Base-by-base conservation (phyloP, 352 stramenopile species). In the Aphanomyces invadans region DNA sequence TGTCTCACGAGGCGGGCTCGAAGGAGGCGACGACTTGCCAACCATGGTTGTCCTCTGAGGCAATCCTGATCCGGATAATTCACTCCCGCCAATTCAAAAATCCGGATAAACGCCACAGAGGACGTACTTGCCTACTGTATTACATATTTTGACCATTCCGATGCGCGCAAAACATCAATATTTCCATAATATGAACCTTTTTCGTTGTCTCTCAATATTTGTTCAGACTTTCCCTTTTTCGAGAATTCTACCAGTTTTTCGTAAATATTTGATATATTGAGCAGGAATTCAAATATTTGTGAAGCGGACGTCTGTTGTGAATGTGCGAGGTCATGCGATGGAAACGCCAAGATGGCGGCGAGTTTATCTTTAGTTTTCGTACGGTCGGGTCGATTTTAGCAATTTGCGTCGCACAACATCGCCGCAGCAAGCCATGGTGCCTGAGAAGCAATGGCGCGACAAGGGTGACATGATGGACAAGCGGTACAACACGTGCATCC, bases 381-480 rank as follows among this genome's bases (percentile, higher is more conserved):
- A 15, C 36, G 36, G 36, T 7, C 15, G 36, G 15, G 36, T 42
- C 15, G 36, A 15, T n/a, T n/a, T n/a, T n/a, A n/a, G n/a, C n/a
- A n/a, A 42, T 42, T 42, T 7, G 36, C 36, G 36, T 42, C 36
- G 7, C 36, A 42, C 36, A 42, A 15, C 15, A 7, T 15, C 7
- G 36, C 15, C 36, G 36, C 15, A 7, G 36, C 36, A 15, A 42
- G 36, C 36, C 66, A 89, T 89, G 81, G 78, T 89, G 7, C 81
- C 79, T 0, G 76, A 89, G 56, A 75, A 75, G 45, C 49, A 88
- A 75, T 89, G 79, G 79, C 77, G 81, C 28, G 71, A 65, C 28
- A 74, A 78, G 38, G 81, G 81, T 12, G 68, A 84, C 48, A 89
- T 88, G 64, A 86, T 89, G 76, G 81, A 89, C 74, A 89, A 89